These are phyloP conservation scores for Coleophoma crateriformis DNA, from an alignment of 2,329 filamentous ascomycete species.

Conservation along the genomic window DNA sequence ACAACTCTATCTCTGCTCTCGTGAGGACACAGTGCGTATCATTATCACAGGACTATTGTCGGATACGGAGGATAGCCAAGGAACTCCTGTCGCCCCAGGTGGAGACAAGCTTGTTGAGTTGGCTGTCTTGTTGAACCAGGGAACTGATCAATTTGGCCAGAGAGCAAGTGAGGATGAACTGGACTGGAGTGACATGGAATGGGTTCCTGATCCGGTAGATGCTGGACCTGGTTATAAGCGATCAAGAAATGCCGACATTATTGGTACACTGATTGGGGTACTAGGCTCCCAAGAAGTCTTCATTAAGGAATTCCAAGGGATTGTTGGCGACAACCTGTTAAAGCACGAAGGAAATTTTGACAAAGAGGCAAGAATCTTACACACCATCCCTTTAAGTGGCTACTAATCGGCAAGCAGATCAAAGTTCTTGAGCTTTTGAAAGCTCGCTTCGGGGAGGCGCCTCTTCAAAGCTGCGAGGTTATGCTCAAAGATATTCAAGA, in stretches of 20 bases:
- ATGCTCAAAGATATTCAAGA: constrained; percentile 94
- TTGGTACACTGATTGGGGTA: constrained; percentile 82
- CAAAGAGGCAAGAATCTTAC: constrained; percentile 48
- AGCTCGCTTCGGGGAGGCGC: constrained; percentile 76
- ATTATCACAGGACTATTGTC: constrained; percentile 71
- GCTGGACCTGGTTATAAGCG: constrained; percentile 89
- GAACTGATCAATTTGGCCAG: constrained; percentile 39
- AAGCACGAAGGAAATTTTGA: constrained; percentile 63
- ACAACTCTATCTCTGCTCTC: constrained; percentile 69
- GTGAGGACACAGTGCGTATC: constrained; percentile 72
- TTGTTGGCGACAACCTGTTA: constrained; percentile 78
- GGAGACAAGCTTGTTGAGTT: constrained; percentile 59
- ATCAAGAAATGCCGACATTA: constrained; percentile 83
- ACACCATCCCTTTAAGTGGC: neutral
- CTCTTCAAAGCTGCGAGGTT: constrained; percentile 89
- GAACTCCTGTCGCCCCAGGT: constrained; percentile 25
- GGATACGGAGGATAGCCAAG: constrained; percentile 42
- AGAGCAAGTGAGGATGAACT: constrained; percentile 62
- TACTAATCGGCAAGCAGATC: constrained; percentile 35
- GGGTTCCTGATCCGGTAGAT: constrained; percentile 89
- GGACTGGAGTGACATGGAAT: constrained; percentile 89
- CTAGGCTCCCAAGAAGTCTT: constrained; percentile 88
- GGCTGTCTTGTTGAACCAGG: constrained; percentile 49
- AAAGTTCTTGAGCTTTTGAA: constrained; percentile 84
- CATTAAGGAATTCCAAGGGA: constrained; percentile 86